Base-by-base conservation (phyloP, 208 protist species). In the Crithidia thermophila region DNA sequence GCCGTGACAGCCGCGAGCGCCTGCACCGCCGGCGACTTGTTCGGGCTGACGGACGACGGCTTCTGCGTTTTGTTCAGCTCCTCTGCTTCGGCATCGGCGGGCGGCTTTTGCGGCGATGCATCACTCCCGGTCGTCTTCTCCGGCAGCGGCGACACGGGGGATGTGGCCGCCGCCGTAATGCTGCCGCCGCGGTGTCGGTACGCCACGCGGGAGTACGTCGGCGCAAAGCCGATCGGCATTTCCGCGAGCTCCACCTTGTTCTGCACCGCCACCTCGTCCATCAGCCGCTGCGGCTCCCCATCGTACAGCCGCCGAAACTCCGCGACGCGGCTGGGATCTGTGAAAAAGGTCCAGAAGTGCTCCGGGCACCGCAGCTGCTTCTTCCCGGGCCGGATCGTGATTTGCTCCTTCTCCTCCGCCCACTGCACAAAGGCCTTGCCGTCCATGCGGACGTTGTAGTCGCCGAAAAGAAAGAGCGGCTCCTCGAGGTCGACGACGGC, bases 401-500 rank as follows among this genome's bases (percentile, higher is more conserved):
- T 75, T 18, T 70, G 58, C 30, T 68, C n/a, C 27, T 45, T 53
- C 53, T 74, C 69, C 64, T 58, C 58, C 33, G 81, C 39, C 64
- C 86, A 69, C 69, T 72, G 62, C 27, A 73, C 39, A 0, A 90
- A 36, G 7, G 27, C 34, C 42, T 73, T 68, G 20, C 72, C 73
- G 55, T 95, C 87, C 20, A 95, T 62, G 5, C 85, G 82, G 4
- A 80, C 62, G 65, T 93, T 95, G 62, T 83, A 81, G 75, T 95
- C 90, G 28, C 90, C 90, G 72, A 87, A 88, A 36, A 95, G 37
- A 56, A 93, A 90, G 11, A 95, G 53, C 18, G 90, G 80, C 59
- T 93, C 90, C 11, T 82, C 62, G 25, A 74, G 59, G 34, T 71
- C 65, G 49, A 87, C 53, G 14, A 91, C 53, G 16, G 70, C 64